Percentiles rank a stretch among this genome's conserved stretches.
phyloP scores from a whole-genome alignment of 139 green algal genomes.

The Astrephomene gubernaculifera region DNA sequence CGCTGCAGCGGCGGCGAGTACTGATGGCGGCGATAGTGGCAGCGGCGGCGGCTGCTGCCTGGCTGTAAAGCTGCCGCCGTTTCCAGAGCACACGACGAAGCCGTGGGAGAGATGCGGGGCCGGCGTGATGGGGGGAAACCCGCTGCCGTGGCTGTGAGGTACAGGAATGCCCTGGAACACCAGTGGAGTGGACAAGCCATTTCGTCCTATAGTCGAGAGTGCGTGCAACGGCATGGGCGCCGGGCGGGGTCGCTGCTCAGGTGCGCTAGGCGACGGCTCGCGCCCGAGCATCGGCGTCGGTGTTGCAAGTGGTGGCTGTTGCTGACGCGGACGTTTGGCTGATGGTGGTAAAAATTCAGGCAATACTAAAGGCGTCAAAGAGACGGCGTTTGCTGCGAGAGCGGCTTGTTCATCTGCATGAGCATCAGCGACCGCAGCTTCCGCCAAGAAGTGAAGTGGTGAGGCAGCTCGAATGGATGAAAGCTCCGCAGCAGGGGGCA shows the following conservation, averaged over 20 bases:
- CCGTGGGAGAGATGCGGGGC: too few species aligned
- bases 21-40: not conserved
- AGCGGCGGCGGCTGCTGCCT: not conserved
- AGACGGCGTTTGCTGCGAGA: not conserved
- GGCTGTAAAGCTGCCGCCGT: too few species aligned
- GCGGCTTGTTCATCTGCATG: not conserved
- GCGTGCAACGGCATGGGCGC: not conserved
- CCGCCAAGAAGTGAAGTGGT: constrained; percentile 28
- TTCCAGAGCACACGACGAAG: too few species aligned
- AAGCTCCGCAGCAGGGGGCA: not conserved
- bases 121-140: too few species aligned
- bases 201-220: too few species aligned
- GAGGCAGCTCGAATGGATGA: not conserved
- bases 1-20: not conserved
- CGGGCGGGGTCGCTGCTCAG: too few species aligned
- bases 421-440: constrained; percentile 8
- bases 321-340: not conserved
- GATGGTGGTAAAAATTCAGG: too few species aligned
- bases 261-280: too few species aligned
- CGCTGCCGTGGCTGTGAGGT: too few species aligned
- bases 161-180: constrained; percentile 1
- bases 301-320: too few species aligned
- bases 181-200: not conserved
- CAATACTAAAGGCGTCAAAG: not conserved
- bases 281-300: too few species aligned